Evolutionary conservation across 2,329 filamentous ascomycete species (phyloP).

Genomic region (Acrocalymma vagum): DNA sequence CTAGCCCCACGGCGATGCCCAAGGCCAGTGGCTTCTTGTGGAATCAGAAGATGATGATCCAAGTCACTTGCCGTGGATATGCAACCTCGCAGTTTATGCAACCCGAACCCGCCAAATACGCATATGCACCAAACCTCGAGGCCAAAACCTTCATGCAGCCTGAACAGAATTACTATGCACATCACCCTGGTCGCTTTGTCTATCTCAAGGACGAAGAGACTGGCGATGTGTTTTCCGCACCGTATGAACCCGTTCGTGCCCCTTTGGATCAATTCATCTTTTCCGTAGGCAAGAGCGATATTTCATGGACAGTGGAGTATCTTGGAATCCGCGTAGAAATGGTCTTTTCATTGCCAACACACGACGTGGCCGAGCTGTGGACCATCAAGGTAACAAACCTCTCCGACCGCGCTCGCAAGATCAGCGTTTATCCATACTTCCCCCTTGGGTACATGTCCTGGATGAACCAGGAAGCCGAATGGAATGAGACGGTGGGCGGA

Average conservation of each 20-base stretch:
- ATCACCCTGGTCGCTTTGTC: conserved; percentile 67
- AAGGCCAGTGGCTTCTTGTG: conserved; percentile 66
- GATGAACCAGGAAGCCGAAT: conserved; percentile 68
- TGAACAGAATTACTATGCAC: conserved; percentile 66
- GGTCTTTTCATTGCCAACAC: conserved; percentile 60
- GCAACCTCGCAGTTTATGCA: conserved; percentile 69
- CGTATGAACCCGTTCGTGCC: conserved; percentile 63
- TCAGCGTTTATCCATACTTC: conserved; percentile 66
- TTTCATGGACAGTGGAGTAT: conserved; percentile 63
- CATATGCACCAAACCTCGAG: conserved; percentile 66
- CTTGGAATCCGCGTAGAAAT: conserved; percentile 62
- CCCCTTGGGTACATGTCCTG: conserved; percentile 69
- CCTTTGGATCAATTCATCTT: conserved; percentile 60
- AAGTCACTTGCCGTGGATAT: conserved; percentile 67
- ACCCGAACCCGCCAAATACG: conserved; percentile 67
- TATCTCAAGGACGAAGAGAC: conserved; percentile 66
- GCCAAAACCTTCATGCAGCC: conserved; percentile 69
- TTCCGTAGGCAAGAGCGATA: conserved; percentile 64
- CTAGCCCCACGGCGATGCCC: conserved; percentile 64
- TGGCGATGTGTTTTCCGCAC: conserved; percentile 62
- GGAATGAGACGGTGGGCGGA: conserved; percentile 57
- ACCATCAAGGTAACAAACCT: conserved; percentile 62
- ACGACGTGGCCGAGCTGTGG: conserved; percentile 66
- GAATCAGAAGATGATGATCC: conserved; percentile 70
- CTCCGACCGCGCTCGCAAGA: conserved; percentile 53